phyloP scores from a whole-genome alignment of 345 rosid genomes.

The rapeseed (Brassica napus) region Da-Ae NC_063442.1:29961501-29962000 shows the following conservation, averaged over 20 bases:
- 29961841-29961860: constrained; percentile 9
- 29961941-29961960: neutral
- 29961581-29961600: constrained; percentile 99
- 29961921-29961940: neutral
- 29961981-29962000: constrained; percentile 28
- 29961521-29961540: neutral
- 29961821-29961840: constrained; percentile 23
- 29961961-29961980: constrained; percentile 19
- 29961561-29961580: constrained; percentile 94
- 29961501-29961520: neutral
- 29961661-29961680: constrained; percentile 55
- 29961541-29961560: constrained; percentile 95
- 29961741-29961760: neutral
- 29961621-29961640: constrained; percentile 98
- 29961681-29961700: constrained; percentile 49
- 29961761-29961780: constrained; percentile 44
- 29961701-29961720: neutral
- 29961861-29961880: constrained; percentile 22
- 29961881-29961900: constrained; percentile 10
- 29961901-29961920: neutral
- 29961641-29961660: constrained; percentile 55
- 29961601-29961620: constrained; percentile 87
- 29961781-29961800: constrained; percentile 52
- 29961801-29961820: constrained; percentile 48
- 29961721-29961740: neutral